A percentile compares a stretch with the other conserved stretches of the same genome.
Evolutionary conservation across 176 grass and related monocot genomes (phyloP).

Genomic region (Aechmea fasciata): DNA sequence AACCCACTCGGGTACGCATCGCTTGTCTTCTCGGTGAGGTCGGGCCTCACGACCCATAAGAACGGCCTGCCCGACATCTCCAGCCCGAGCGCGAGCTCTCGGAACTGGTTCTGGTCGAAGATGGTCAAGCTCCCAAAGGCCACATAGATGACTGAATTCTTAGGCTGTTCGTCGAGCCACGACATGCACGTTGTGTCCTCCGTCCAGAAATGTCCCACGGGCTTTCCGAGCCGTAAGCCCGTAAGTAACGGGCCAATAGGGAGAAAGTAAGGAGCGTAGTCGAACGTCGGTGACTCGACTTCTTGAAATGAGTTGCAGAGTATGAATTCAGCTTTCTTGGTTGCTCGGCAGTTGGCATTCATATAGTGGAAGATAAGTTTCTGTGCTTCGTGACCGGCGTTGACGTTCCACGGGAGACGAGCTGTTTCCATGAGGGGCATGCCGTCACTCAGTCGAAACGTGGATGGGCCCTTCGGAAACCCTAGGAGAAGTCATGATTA

Average conservation of each 20-base stretch:
- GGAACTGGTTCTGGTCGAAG: slow-evolving; percentile 24
- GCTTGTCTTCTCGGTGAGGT: slow-evolving; percentile 1
- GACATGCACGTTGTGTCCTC: slow-evolving; percentile 28
- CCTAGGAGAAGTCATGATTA: slow-evolving; percentile 9
- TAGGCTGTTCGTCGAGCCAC: slow-evolving; percentile 43
- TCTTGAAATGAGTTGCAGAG: slow-evolving; percentile 62
- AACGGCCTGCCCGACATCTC: slow-evolving; percentile 29
- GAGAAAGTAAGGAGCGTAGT: slow-evolving; percentile 18
- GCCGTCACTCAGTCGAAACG: slow-evolving; percentile 24
- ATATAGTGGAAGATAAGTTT: slow-evolving; percentile 8
- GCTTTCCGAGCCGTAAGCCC: not conserved
- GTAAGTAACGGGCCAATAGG: slow-evolving; percentile 34
- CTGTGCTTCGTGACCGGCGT: not conserved
- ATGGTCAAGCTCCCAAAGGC: slow-evolving; percentile 55
- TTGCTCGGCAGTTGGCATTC: not conserved
- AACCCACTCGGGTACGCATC: slow-evolving; percentile 30
- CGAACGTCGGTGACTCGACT: slow-evolving; percentile 33
- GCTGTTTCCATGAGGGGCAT: slow-evolving; percentile 18
- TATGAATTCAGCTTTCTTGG: slow-evolving; percentile 5
- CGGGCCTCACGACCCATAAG: slow-evolving; percentile 51
- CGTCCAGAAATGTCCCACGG: slow-evolving; percentile 38
- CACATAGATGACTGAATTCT: slow-evolving; percentile 40
- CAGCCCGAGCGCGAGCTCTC: slow-evolving; percentile 53
- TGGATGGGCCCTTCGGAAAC: slow-evolving; percentile 5
- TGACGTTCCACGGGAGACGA: slow-evolving; percentile 21